Conservation (phyloP, 2,329 filamentous ascomycete genomes). For the Saccharata proteae region DNA sequence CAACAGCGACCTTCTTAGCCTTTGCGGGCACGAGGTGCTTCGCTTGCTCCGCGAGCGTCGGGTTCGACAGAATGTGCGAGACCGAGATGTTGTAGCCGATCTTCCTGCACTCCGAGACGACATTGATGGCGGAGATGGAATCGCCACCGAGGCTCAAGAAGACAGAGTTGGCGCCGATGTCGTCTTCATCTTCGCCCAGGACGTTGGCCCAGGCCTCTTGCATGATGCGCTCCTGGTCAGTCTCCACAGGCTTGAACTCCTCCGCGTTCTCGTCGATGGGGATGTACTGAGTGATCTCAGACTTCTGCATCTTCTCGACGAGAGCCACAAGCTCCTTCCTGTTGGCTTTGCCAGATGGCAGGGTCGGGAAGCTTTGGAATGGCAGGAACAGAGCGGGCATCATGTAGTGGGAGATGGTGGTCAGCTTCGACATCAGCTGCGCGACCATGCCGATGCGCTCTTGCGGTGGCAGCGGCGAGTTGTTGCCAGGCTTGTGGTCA, state of each 20-base stretch:
- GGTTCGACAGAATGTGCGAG: not conserved
- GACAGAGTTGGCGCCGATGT: not conserved
- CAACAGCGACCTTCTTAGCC: not conserved
- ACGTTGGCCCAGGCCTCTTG: not conserved
- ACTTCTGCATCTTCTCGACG: conserved; percentile 1
- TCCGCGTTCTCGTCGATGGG: not conserved
- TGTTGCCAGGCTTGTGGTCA: not conserved
- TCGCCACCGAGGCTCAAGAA: conserved; percentile 5
- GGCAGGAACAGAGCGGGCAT: conserved; percentile 2
- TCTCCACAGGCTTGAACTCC: conserved; percentile 1
- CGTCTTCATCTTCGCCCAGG: not conserved
- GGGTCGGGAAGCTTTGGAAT: conserved; percentile 1
- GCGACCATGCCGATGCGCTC: not conserved
- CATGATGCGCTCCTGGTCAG: conserved; percentile 1
- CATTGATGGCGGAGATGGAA: conserved; percentile 7
- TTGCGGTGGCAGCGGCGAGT: not conserved
- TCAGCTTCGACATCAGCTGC: conserved; percentile 1
- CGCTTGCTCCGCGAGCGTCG: conserved; percentile 2
- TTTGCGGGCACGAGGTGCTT: not conserved
- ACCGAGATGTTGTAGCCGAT: conserved; percentile 2
- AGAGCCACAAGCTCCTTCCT: conserved; percentile 1
- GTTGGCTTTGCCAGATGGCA: conserved; percentile 2
- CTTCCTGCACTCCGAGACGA: not conserved
- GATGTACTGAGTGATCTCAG: not conserved
- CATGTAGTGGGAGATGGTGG: conserved; percentile 3